Percentiles rank a stretch among this genome's conserved stretches.
phyloP scores from a whole-genome alignment of 176 grass and related monocot species.

The Tillandsia leiboldiana region DNA sequence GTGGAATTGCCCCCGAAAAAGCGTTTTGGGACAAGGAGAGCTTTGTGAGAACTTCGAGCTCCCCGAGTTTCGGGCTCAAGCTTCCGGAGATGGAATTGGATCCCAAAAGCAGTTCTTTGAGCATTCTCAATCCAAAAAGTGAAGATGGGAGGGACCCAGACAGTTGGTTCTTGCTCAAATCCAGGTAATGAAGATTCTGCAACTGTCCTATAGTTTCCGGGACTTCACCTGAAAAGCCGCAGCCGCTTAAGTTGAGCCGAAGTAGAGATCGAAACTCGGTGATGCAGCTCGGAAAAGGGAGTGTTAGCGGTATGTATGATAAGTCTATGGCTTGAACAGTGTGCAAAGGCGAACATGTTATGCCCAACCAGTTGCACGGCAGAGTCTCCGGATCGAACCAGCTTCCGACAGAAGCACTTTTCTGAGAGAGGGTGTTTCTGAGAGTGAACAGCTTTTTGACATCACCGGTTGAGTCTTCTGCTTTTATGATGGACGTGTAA shows the following conservation, averaged over 20 bases:
- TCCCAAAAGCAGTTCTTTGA: constrained; percentile 52
- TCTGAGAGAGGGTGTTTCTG: constrained; percentile 39
- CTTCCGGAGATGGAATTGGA: constrained; percentile 52
- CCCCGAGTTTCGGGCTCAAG: constrained; percentile 40
- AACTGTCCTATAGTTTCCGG: constrained; percentile 37
- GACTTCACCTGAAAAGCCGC: constrained; percentile 56
- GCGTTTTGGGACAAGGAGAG: constrained; percentile 51
- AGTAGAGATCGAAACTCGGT: constrained; percentile 42
- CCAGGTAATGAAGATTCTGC: constrained; percentile 42
- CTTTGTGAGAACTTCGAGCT: constrained; percentile 46
- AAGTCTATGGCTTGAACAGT: constrained; percentile 63
- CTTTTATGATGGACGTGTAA: constrained; percentile 23
- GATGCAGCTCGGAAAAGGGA: constrained; percentile 47
- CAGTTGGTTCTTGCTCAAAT: constrained; percentile 69
- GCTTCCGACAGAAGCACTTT: constrained; percentile 50
- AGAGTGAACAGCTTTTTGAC: constrained; percentile 46
- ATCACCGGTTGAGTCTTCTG: constrained; percentile 23
- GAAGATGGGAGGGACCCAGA: constrained; percentile 47
- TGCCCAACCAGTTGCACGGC: constrained; percentile 74
- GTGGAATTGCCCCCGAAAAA: constrained; percentile 52
- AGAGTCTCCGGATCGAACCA: constrained; percentile 70
- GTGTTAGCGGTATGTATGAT: constrained; percentile 41
- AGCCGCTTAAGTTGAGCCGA: constrained; percentile 68
- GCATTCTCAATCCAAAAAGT: constrained; percentile 37
- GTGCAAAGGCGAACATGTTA: constrained; percentile 35